A percentile compares a stretch with the other conserved stretches of the same genome.
Evolutionary conservation across 139 green algal genomes (phyloP).

Genomic region (Edaphochlamys debaryana): DNA sequence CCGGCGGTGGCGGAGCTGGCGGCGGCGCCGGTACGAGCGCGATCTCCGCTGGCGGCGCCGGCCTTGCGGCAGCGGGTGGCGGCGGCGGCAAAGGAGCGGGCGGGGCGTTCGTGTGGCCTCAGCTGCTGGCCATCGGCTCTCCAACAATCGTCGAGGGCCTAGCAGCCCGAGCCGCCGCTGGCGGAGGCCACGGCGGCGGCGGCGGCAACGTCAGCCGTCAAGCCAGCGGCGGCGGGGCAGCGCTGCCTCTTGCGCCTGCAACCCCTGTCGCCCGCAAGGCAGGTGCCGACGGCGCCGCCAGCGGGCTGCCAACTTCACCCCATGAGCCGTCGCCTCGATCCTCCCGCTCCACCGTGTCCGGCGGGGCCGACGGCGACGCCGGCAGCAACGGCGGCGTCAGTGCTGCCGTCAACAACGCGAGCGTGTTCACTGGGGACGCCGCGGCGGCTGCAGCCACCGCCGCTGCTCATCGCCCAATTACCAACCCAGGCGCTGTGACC

Average conservation of each 20-base stretch:
- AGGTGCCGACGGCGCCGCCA: too few species aligned
- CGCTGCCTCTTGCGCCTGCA: too few species aligned
- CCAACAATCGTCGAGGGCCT: conserved; percentile 20
- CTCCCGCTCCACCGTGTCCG: too few species aligned
- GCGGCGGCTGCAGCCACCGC: neutral
- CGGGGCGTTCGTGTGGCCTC: neutral
- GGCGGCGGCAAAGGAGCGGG: neutral
- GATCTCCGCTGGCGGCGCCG: neutral
- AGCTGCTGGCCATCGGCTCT: conserved; percentile 33
- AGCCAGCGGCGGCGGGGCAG: neutral
- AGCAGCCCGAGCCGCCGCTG: neutral
- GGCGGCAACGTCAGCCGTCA: neutral
- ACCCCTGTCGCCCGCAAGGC: too few species aligned
- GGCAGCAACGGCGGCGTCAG: too few species aligned
- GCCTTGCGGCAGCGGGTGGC: neutral
- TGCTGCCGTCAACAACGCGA: too few species aligned
- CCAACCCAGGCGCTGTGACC: too few species aligned
- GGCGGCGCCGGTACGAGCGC: neutral
- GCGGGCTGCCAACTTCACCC: too few species aligned
- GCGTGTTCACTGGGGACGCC: neutral
- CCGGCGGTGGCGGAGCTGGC: neutral
- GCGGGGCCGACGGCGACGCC: too few species aligned
- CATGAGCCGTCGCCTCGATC: too few species aligned
- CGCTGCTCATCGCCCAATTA: too few species aligned
- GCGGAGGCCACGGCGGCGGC: too few species aligned